Percentiles rank a stretch among this genome's conserved stretches.
These are phyloP conservation scores for Prunella vulgaris DNA, from an alignment of 257 asterid species.

Conservation along the genomic window DNA sequence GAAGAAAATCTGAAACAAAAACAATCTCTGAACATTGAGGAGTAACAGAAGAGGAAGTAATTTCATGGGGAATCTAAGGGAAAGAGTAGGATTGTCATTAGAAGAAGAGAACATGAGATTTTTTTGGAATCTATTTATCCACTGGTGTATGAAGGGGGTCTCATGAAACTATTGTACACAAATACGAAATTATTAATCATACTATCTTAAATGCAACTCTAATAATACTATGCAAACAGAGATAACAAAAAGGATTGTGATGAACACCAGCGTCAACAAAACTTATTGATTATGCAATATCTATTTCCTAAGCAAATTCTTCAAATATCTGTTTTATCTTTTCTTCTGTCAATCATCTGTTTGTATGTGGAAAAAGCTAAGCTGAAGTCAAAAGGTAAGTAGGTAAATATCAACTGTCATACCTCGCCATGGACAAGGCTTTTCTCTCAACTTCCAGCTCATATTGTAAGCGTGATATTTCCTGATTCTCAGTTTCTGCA, in stretches of 20 bases:
- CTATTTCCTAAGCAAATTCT: background rate
- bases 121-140: background rate
- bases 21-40: background rate
- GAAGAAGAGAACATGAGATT: background rate
- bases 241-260: background rate
- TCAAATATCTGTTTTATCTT: background rate
- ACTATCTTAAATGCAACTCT: background rate
- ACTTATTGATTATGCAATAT: background rate
- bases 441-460: conserved; percentile 97
- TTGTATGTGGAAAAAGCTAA: background rate
- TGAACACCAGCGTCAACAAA: background rate
- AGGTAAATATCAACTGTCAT: conserved; percentile 24
- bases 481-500: conserved; percentile 76
- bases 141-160: background rate
- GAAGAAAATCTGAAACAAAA: background rate
- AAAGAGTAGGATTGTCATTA: background rate
- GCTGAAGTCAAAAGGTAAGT: conserved; percentile 17
- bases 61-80: background rate
- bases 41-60: background rate
- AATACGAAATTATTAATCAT: background rate
- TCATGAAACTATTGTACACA: background rate
- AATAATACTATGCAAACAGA: background rate
- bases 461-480: conserved; percentile 72
- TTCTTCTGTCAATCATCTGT: background rate
- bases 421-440: conserved; percentile 95